Percentiles rank a stretch among this genome's conserved stretches.
Conservation (phyloP, 2,329 filamentous ascomycete species). For the Aphanoascus verrucosus region DNA sequence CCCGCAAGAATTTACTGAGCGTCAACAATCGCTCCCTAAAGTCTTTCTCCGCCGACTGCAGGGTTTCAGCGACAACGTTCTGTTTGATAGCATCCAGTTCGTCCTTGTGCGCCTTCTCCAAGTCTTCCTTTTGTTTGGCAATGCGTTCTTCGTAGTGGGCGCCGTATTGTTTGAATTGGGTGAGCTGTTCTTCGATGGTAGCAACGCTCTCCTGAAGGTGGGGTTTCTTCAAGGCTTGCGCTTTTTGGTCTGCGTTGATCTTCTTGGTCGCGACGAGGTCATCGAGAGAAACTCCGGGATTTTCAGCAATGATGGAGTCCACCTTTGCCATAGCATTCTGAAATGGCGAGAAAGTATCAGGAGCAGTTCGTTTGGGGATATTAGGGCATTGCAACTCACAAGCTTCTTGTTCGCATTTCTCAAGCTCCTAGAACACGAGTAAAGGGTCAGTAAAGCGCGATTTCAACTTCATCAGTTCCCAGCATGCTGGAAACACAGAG, state of each 20-base stretch:
- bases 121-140: conserved; percentile 44
- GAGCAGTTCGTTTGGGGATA: neutral
- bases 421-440: conserved; percentile 56
- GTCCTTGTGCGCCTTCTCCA: conserved; percentile 45
- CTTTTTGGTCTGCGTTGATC: conserved; percentile 56
- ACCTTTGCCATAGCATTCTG: conserved; percentile 50
- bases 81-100: conserved; percentile 46
- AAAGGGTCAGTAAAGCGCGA: conserved; percentile 14
- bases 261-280: conserved; percentile 53
- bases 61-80: conserved; percentile 41
- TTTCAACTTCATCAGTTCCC: neutral
- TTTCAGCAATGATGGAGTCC: conserved; percentile 50
- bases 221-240: conserved; percentile 53
- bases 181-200: conserved; percentile 51
- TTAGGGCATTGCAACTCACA: conserved; percentile 43
- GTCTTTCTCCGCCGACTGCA: conserved; percentile 37
- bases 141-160: conserved; percentile 48
- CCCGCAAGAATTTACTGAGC: conserved; percentile 52
- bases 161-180: conserved; percentile 50
- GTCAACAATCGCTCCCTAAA: conserved; percentile 47
- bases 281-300: conserved; percentile 50
- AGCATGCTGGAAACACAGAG: neutral
- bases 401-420: conserved; percentile 93
- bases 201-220: conserved; percentile 45
- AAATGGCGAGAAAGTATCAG: neutral